These are phyloP conservation scores for Mortierella claussenii DNA, from an alignment of 192 early-diverging fungal genomes.

Conservation along the genomic window DNA sequence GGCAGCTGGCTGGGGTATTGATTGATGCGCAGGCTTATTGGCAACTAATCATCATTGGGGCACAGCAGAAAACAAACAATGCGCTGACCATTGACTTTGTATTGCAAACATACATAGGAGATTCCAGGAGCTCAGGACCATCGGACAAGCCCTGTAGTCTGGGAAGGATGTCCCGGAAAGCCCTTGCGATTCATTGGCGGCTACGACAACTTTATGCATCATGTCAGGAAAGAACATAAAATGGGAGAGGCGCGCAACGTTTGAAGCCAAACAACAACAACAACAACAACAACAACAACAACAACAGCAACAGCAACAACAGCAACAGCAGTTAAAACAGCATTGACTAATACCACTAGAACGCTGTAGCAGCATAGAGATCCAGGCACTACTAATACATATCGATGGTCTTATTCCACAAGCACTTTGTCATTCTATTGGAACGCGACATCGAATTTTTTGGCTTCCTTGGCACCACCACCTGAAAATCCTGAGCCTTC, in stretches of 20 bases:
- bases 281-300: slow-evolving; percentile 9
- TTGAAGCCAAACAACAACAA: neutral
- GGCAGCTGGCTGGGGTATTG: slow-evolving; percentile 22
- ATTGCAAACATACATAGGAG: slow-evolving; percentile 14
- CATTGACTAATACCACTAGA: too few species aligned
- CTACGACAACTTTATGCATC: slow-evolving; percentile 36
- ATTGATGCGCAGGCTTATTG: neutral
- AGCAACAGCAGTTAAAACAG: too few species aligned
- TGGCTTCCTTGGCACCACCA: slow-evolving; percentile 72
- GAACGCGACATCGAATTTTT: slow-evolving; percentile 74
- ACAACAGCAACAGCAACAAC: too few species aligned
- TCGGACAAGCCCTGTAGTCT: slow-evolving; percentile 43
- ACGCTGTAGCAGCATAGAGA: too few species aligned
- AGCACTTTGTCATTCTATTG: too few species aligned
- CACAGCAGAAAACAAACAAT: neutral
- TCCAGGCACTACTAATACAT: too few species aligned
- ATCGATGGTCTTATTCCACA: too few species aligned
- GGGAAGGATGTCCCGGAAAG: slow-evolving; percentile 42
- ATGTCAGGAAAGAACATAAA: slow-evolving; percentile 22
- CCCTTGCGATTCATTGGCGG: slow-evolving; percentile 40
- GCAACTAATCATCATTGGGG: too few species aligned
- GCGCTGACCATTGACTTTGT: neutral
- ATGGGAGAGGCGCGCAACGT: slow-evolving; percentile 31
- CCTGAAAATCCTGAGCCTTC: slow-evolving; percentile 67
- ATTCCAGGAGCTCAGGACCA: slow-evolving; percentile 46